Conservation (phyloP, 768 basidiomycete genomes). For the Thelephora ganbajun region DNA sequence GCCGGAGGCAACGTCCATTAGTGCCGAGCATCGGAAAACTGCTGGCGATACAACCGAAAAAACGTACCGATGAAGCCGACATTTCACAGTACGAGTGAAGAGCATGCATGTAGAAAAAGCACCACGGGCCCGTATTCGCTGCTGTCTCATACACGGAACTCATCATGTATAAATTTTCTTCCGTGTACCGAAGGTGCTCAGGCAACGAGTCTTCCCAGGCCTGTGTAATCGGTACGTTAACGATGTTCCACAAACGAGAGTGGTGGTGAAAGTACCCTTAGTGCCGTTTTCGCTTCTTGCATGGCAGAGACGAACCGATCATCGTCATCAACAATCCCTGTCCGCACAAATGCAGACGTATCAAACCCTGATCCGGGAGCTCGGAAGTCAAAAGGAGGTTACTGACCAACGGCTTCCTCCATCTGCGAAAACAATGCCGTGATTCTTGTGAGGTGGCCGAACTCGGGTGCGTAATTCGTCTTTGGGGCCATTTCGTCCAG, state of each 20-base stretch:
- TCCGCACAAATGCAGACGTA: constrained; percentile 1
- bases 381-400: neutral
- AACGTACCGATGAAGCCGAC: constrained; percentile 47
- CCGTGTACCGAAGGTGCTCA: constrained; percentile 54
- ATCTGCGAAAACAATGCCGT: constrained; percentile 49
- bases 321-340: neutral
- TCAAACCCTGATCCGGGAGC: neutral
- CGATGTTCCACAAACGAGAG: too few relatives aligned
- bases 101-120: constrained; percentile 63
- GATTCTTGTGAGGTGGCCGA: constrained; percentile 63
- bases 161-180: constrained; percentile 55
- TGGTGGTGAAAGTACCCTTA: neutral
- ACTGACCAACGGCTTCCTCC: constrained; percentile 40
- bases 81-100: constrained; percentile 56
- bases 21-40: neutral
- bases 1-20: neutral
- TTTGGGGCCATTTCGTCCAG: constrained; percentile 48
- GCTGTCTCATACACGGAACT: constrained; percentile 68
- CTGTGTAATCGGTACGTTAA: constrained; percentile 17
- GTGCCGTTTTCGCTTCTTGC: neutral
- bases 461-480: constrained; percentile 53
- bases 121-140: constrained; percentile 72
- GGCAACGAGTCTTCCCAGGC: constrained; percentile 59
- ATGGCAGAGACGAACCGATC: neutral
- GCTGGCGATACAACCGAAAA: neutral